These are phyloP conservation scores for Microsporum audouinii DNA, from an alignment of 2,329 filamentous ascomycete species.

Conservation along the genomic window DNA sequence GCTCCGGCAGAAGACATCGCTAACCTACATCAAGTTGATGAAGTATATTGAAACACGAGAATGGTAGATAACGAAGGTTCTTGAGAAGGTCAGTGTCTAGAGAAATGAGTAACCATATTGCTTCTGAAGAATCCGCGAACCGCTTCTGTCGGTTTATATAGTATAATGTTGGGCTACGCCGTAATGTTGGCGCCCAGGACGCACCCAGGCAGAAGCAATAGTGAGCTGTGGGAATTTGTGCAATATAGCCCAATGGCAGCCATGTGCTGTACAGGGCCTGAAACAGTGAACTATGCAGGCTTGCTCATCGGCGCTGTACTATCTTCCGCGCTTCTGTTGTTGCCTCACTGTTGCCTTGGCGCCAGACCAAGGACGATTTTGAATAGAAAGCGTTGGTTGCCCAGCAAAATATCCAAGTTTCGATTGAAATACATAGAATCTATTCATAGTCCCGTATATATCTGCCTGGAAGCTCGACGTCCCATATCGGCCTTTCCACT, in stretches of 20 bases:
- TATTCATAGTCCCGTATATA: constrained; percentile 50
- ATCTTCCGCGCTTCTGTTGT: background rate
- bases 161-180: background rate
- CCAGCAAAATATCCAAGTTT: background rate
- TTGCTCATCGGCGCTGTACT: background rate
- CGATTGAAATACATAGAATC: constrained; percentile 4
- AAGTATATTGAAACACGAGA: background rate
- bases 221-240: background rate
- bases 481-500: constrained; percentile 76
- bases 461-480: constrained; percentile 62
- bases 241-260: background rate
- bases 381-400: background rate
- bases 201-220: constrained; percentile 1
- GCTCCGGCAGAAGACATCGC: background rate
- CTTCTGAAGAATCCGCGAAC: background rate
- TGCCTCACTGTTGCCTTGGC: background rate
- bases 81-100: background rate
- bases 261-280: background rate
- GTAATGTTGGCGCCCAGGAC: background rate
- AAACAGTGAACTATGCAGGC: background rate
- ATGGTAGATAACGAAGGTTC: background rate
- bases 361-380: no score
- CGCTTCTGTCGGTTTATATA: background rate
- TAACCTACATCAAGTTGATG: background rate
- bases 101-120: background rate